phyloP scores from a whole-genome alignment of 2,329 filamentous ascomycete genomes.

The Geosmithia putterillii region DNA sequence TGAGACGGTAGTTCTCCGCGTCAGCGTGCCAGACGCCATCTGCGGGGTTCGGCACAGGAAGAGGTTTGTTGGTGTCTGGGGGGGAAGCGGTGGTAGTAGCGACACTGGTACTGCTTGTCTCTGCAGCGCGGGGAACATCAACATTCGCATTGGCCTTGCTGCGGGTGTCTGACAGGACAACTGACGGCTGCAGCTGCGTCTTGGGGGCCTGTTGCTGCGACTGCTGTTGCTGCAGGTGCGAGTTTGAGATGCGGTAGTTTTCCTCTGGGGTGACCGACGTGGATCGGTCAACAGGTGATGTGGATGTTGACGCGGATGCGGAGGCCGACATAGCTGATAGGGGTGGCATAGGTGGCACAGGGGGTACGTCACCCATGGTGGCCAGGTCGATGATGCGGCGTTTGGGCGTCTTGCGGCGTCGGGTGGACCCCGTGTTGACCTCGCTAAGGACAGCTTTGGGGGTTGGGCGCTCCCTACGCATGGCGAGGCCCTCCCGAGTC shows the following conservation, averaged over 20 bases:
- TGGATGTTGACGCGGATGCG: constrained; percentile 12
- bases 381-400: constrained; percentile 54
- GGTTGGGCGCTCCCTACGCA: constrained; percentile 47
- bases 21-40: constrained; percentile 46
- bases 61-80: no score
- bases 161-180: constrained; percentile 18
- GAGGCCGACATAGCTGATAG: constrained; percentile 11
- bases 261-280: constrained; percentile 9
- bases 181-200: constrained; percentile 16
- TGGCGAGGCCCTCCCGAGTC: constrained; percentile 25
- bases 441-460: constrained; percentile 44
- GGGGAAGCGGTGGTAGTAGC: constrained; percentile 1
- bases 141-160: no score
- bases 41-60: background rate
- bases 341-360: background rate
- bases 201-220: constrained; percentile 26
- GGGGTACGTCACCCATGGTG: constrained; percentile 26
- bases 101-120: background rate
- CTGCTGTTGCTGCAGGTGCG: no score
- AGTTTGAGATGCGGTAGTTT: constrained; percentile 36
- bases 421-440: constrained; percentile 43
- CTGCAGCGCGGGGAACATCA: constrained; percentile 1
- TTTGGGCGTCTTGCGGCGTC: constrained; percentile 48
- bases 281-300: constrained; percentile 3
- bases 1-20: constrained; percentile 73